Conservation (phyloP, 139 green algal genomes). For the Monoraphidium neglectum region DNA sequence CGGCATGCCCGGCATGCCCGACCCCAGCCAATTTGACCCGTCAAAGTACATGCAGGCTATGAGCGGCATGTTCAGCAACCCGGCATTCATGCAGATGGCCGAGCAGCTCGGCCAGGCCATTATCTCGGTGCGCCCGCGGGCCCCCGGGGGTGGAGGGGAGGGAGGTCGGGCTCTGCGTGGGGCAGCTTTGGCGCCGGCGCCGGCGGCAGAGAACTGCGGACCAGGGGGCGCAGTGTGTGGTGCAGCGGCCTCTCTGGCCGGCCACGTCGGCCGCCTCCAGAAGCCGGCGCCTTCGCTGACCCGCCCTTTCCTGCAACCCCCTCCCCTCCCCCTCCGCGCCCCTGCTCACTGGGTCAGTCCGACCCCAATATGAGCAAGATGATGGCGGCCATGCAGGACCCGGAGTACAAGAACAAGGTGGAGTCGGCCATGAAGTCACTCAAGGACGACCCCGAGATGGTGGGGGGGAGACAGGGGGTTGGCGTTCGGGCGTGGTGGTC, state of each 20-base stretch:
- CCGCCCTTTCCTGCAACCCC: neutral
- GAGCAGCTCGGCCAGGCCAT: constrained; percentile 86
- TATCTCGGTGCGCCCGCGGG: constrained; percentile 57
- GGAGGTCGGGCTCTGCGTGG: too few species aligned
- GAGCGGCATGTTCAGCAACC: constrained; percentile 78
- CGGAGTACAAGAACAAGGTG: constrained; percentile 56
- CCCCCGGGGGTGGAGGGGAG: too few species aligned
- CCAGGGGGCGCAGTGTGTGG: too few species aligned
- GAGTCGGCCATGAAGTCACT: constrained; percentile 74
- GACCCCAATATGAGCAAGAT: constrained; percentile 75
- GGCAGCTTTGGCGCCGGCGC: too few species aligned
- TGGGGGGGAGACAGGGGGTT: too few species aligned
- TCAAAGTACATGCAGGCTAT: constrained; percentile 81
- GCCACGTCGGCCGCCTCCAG: too few species aligned
- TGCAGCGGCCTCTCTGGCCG: too few species aligned
- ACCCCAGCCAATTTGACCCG: constrained; percentile 54
- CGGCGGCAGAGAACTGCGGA: too few species aligned
- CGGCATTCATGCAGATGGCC: constrained; percentile 83
- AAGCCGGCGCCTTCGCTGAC: too few species aligned
- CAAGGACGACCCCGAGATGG: constrained; percentile 94
- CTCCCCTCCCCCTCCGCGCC: neutral
- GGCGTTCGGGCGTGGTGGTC: too few species aligned
- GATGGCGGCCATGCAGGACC: constrained; percentile 76
- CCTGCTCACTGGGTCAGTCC: constrained; percentile 33
- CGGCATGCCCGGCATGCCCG: constrained; percentile 20